A percentile compares a stretch with the other conserved stretches of the same genome.
Conservation (phyloP, 164 flowering plant species). For the Platanus orientalis region DNA sequence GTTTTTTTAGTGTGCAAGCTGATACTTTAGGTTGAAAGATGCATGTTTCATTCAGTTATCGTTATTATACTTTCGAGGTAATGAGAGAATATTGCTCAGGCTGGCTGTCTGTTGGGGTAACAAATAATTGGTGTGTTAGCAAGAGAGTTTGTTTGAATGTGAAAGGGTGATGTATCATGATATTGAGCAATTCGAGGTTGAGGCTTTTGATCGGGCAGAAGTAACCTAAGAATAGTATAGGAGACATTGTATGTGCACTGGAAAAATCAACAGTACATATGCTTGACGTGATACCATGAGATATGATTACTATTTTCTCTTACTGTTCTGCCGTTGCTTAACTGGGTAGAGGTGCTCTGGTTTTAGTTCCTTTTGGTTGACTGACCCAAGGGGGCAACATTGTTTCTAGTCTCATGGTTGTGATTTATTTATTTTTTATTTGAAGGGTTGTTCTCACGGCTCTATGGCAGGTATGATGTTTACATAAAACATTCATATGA, state of each 20-base stretch:
- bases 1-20: conserved; percentile 2
- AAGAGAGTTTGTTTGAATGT: background rate
- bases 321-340: background rate
- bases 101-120: background rate
- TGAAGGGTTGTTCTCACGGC: background rate
- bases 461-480: background rate
- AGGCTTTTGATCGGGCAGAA: background rate
- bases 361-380: background rate
- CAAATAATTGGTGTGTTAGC: background rate
- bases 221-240: background rate
- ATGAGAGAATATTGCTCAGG: background rate
- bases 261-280: background rate
- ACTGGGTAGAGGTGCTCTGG: conserved; percentile 2
- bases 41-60: background rate
- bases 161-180: background rate
- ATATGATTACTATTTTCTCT: background rate
- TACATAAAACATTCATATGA: background rate
- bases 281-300: background rate
- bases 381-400: background rate
- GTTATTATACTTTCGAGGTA: background rate
- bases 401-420: background rate
- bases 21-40: background rate
- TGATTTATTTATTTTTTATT: background rate
- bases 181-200: no score
- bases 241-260: background rate